Base-by-base conservation (phyloP, 2,329 filamentous ascomycete genomes). In the Talaromyces sp. region DNA sequence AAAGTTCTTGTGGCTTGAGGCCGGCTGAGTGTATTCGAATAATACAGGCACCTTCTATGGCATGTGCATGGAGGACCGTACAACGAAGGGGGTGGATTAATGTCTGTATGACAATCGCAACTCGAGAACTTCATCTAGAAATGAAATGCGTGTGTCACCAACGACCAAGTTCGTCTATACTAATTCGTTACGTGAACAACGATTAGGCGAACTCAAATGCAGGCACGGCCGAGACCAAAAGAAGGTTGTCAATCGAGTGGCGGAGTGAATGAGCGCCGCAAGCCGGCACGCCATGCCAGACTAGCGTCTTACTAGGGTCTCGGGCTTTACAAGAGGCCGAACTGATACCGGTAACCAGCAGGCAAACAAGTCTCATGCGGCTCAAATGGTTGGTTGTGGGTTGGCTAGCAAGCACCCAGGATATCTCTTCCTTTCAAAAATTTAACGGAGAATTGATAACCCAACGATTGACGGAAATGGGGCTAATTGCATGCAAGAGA, bases 351-450 rank as follows among this genome's bases (percentile, higher is more conserved):
- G 44, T 50, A 52, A 50, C 31, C 8, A 14, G 56, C 40, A 46
- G 31, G 35, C 8, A n/a, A 44, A 9, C 7, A 21, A 14, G 3
- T 28, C 6, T 28, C 4, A 21, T 60, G 58, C 44, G 58, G 58
- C 58, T 60, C 44, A 60, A 60, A 60, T 35, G 33, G 44, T 52
- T 60, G 58, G 58, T 33, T 25, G 12, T 25, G 57, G 50, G 12
- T 37, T n/a, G 21, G 21, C 33, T 21, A 11, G 9, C 21, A 37
- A 23, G 7, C 18, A 31, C 18, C 33, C 14, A 14, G 33, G 44
- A 37, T 18, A 1, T 1, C 18, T 16, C 25, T 28, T 39, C n/a
- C n/a, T 1, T 12, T 40, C 25, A 14, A 9, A 2, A 18, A 18
- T 50, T 7, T 18, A 18, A 60, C 40, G 16, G 31, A 18, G 31